Percentiles rank a stretch among this genome's conserved stretches.
These are phyloP conservation scores for Camelina hispida DNA, from an alignment of 345 rosid species.

Conservation along the genomic window DNA sequence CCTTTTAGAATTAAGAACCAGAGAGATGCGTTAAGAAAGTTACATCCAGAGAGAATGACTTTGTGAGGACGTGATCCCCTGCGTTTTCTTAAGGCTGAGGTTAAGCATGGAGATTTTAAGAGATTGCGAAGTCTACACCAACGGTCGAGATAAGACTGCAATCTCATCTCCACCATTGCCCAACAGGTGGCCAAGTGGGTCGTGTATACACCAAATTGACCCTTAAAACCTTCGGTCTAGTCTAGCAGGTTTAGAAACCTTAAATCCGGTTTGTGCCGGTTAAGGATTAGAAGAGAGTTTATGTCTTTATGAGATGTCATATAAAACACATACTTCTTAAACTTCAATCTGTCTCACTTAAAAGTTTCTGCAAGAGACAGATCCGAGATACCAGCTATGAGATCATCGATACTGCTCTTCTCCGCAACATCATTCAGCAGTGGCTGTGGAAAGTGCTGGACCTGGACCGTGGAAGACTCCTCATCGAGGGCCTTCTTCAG, in stretches of 20 bases:
- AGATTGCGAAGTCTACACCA: conserved; percentile 24
- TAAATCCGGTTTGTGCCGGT: conserved; percentile 8
- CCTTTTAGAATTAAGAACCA: not conserved
- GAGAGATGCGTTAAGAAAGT: conserved; percentile 6
- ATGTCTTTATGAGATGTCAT: conserved; percentile 5
- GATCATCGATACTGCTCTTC: conserved; percentile 48
- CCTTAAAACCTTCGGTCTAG: not conserved
- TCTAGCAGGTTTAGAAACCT: conserved; percentile 10
- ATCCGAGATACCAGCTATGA: conserved; percentile 60
- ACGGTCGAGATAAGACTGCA: conserved; percentile 30
- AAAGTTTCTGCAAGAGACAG: conserved; percentile 50
- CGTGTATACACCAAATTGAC: conserved; percentile 2
- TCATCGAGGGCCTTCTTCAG: conserved; percentile 56
- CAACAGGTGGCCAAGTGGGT: conserved; percentile 37
- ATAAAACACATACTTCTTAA: not conserved
- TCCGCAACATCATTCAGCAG: conserved; percentile 36
- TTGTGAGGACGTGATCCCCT: conserved; percentile 30
- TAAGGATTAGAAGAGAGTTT: not conserved
- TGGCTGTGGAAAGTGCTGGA: conserved; percentile 33
- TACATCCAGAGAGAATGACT: not conserved
- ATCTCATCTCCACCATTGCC: conserved; percentile 32
- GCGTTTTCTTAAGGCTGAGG: conserved; percentile 38
- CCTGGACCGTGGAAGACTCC: conserved; percentile 32
- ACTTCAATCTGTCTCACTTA: conserved; percentile 29
- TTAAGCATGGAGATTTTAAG: conserved; percentile 28